Evolutionary conservation across 306 rosid genomes (phyloP).

Genomic region (Rosa multiflora): DNA sequence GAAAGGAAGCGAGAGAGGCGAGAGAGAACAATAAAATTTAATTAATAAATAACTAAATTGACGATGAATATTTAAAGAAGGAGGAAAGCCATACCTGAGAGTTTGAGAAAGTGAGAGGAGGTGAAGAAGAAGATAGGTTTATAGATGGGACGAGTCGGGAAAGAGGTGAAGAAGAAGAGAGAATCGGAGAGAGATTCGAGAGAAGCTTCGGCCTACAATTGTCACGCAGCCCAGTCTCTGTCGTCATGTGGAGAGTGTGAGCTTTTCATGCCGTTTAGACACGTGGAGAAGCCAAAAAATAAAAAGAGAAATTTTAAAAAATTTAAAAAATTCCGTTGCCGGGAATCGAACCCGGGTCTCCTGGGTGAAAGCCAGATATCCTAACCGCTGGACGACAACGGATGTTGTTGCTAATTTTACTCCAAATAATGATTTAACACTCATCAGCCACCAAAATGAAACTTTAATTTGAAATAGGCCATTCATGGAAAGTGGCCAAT

Average conservation of each 20-base stretch:
- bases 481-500: no score
- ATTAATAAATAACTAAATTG: not conserved
- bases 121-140: constrained; percentile 11
- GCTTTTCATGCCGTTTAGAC: not conserved
- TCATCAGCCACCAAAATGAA: no score
- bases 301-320: not conserved
- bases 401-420: not conserved
- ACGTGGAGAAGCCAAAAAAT: not conserved
- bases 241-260: not conserved
- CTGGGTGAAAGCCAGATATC: constrained; percentile 76
- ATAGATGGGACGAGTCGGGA: not conserved
- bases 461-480: no score
- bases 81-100: not conserved
- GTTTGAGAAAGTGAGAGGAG: not conserved
- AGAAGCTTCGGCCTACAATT: not conserved
- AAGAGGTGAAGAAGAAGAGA: not conserved
- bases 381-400: constrained; percentile 99
- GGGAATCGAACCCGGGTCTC: constrained; percentile 99
- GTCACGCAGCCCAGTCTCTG: not conserved
- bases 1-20: not conserved
- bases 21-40: not conserved
- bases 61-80: no score
- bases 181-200: not conserved
- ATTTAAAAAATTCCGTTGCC: constrained; percentile 63
- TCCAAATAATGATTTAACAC: no score